phyloP scores from a whole-genome alignment of 2,329 filamentous ascomycete genomes.

The Fusarium scirpi region DNA sequence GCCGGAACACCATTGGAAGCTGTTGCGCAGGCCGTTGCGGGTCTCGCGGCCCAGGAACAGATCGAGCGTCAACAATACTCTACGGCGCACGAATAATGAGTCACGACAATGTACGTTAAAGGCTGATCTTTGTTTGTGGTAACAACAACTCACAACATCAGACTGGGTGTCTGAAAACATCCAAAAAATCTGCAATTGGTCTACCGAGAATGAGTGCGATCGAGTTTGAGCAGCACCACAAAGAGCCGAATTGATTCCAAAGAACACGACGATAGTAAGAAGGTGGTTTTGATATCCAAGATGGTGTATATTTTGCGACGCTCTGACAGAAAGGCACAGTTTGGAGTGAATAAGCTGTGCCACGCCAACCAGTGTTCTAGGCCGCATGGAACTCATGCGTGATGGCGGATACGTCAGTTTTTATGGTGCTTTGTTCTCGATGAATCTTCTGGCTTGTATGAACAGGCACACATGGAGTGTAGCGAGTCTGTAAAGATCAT shows the following conservation, averaged over 20 bases:
- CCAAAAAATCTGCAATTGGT: slow-evolving; percentile 61
- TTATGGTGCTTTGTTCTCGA: slow-evolving; percentile 54
- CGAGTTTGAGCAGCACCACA: slow-evolving; percentile 53
- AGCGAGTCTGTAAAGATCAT: slow-evolving; percentile 18
- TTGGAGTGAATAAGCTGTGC: slow-evolving; percentile 55
- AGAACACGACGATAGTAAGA: slow-evolving; percentile 44
- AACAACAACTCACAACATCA: slow-evolving; percentile 50
- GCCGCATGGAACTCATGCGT: slow-evolving; percentile 49
- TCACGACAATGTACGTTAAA: neutral
- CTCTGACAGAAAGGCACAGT: slow-evolving; percentile 51
- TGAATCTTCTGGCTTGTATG: neutral
- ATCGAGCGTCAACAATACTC: slow-evolving; percentile 54
- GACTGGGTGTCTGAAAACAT: slow-evolving; percentile 64
- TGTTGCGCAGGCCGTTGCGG: slow-evolving; percentile 63
- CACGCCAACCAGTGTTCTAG: slow-evolving; percentile 50
- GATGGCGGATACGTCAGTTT: slow-evolving; percentile 52
- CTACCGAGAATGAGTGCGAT: slow-evolving; percentile 63
- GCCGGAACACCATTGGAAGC: slow-evolving; percentile 59
- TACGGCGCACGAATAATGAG: slow-evolving; percentile 31
- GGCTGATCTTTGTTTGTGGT: neutral
- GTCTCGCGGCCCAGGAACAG: slow-evolving; percentile 58
- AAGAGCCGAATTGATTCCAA: slow-evolving; percentile 50
- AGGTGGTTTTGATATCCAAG: slow-evolving; percentile 48
- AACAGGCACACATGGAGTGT: neutral
- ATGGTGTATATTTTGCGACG: slow-evolving; percentile 60